A percentile compares a stretch with the other conserved stretches of the same genome.
These are phyloP conservation scores for Tephrocybe sp. DNA, from an alignment of 768 basidiomycete species.

Conservation along the genomic window DNA sequence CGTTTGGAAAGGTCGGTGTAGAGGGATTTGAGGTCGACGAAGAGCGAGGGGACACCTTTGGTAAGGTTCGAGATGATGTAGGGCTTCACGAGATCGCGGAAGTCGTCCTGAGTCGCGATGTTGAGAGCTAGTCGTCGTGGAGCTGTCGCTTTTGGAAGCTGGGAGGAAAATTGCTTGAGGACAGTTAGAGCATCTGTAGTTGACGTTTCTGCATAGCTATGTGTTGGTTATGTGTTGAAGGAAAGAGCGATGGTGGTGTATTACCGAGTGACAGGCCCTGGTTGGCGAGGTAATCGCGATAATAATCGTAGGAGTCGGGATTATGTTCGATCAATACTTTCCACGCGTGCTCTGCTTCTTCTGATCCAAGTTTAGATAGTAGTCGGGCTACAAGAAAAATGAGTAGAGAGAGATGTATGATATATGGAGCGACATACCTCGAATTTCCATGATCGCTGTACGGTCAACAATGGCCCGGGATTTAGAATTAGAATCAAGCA, in stretches of 20 bases:
- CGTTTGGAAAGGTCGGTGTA: conserved; percentile 69
- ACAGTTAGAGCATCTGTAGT: conserved; percentile 51
- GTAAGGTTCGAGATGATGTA: conserved; percentile 72
- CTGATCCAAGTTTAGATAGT: conserved; percentile 59
- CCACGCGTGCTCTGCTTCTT: conserved; percentile 83
- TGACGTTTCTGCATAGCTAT: conserved; percentile 45
- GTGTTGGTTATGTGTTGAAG: conserved; percentile 21
- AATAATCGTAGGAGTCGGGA: conserved; percentile 79
- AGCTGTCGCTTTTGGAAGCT: conserved; percentile 65
- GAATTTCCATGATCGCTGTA: conserved; percentile 59
- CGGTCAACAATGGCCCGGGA: conserved; percentile 69
- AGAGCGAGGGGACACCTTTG: conserved; percentile 91
- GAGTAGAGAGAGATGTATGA: conserved; percentile 4
- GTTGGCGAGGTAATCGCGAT: conserved; percentile 65
- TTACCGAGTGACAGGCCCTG: conserved; percentile 66
- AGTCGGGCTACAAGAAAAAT: conserved; percentile 60
- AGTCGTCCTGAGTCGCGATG: conserved; percentile 64
- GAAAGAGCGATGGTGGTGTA: conserved; percentile 13
- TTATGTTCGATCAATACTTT: conserved; percentile 79
- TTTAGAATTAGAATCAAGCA: conserved; percentile 66
- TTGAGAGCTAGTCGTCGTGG: conserved; percentile 74
- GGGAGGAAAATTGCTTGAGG: conserved; percentile 57
- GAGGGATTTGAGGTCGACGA: conserved; percentile 86
- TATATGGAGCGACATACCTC: conserved; percentile 44
- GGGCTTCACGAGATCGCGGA: conserved; percentile 56